A percentile compares a stretch with the other conserved stretches of the same genome.
Conservation (phyloP, 495 filamentous ascomycete species). For the Talaromyces thailandensis region DNA sequence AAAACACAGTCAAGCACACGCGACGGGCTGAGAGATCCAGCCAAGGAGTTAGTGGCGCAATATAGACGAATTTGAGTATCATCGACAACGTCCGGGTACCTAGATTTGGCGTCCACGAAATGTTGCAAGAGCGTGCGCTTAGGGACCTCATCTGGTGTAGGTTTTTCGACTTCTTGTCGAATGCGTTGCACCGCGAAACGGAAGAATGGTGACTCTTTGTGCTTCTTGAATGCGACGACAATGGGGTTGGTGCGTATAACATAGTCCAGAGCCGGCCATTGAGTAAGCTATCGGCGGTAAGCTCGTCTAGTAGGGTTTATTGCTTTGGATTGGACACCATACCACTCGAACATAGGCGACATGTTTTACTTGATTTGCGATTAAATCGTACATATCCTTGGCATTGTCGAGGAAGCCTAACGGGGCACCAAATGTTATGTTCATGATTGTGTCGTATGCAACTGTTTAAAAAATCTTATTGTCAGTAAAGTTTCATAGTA, state of each 20-base stretch:
- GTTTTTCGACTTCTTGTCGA: neutral
- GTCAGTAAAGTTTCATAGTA: neutral
- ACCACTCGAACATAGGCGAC: neutral
- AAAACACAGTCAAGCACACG: constrained; percentile 27
- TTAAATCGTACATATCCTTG: neutral
- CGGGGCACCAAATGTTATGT: neutral
- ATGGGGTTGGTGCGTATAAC: neutral
- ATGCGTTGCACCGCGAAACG: neutral
- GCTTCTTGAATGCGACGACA: neutral
- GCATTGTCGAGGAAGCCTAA: neutral
- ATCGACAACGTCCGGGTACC: constrained; percentile 19
- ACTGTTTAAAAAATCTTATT: neutral
- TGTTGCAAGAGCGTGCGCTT: constrained; percentile 16
- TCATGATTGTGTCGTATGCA: neutral
- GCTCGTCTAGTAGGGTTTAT: neutral
- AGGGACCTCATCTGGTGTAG: neutral
- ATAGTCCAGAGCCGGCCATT: neutral
- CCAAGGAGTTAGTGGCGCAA: constrained; percentile 31
- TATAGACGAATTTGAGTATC: constrained; percentile 24
- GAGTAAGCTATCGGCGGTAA: neutral
- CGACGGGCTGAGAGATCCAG: constrained; percentile 33
- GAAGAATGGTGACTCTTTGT: neutral
- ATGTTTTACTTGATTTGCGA: neutral
- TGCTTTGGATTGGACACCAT: neutral
- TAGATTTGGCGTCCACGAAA: constrained; percentile 25